Evolutionary conservation across 495 filamentous ascomycete species (phyloP), one percentile per base, ranked within the genome.

Genomic region (Haplographium delicatum): DNA sequence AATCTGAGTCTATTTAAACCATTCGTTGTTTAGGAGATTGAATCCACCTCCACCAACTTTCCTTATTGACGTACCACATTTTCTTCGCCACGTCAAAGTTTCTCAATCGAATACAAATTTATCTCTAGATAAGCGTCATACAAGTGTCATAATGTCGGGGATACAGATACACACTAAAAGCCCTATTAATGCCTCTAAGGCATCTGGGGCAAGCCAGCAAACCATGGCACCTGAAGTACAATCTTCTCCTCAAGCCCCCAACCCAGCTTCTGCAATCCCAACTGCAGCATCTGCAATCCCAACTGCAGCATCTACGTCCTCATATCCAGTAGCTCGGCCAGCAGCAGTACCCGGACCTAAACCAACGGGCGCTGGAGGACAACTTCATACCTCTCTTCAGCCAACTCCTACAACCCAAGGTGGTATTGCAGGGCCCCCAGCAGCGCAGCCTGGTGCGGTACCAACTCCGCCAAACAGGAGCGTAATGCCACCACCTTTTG

Each of bases 81-180:
- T n/a, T n/a, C n/a, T n/a, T n/a, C n/a, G n/a, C n/a, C n/a, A n/a
- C n/a, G n/a, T n/a, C n/a, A n/a, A n/a, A n/a, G n/a, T n/a, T n/a
- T n/a, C n/a, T n/a, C n/a, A n/a, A n/a, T n/a, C n/a, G n/a, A n/a
- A n/a, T n/a, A n/a, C n/a, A n/a, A n/a, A n/a, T n/a, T n/a, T n/a
- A n/a, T n/a, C n/a, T n/a, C n/a, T n/a, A n/a, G n/a, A n/a, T n/a
- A n/a, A n/a, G n/a, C n/a, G n/a, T n/a, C n/a, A n/a, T n/a, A n/a
- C n/a, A n/a, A n/a, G n/a, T n/a, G n/a, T n/a, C n/a, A 63, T 30
- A 23, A 73, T 75, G 64, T 65, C 69, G 5, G 72, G 70, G 1
- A 71, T 80, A 41, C 72, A 63, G 43, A 67, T 75, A n/a, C 72
- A 76, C 64, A 70, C 66, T 19, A 66, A 75, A 22, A 69, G 70